These are phyloP conservation scores for Chlamydomonas sp. DNA, from an alignment of 139 green algal species.

Conservation along the genomic window DNA sequence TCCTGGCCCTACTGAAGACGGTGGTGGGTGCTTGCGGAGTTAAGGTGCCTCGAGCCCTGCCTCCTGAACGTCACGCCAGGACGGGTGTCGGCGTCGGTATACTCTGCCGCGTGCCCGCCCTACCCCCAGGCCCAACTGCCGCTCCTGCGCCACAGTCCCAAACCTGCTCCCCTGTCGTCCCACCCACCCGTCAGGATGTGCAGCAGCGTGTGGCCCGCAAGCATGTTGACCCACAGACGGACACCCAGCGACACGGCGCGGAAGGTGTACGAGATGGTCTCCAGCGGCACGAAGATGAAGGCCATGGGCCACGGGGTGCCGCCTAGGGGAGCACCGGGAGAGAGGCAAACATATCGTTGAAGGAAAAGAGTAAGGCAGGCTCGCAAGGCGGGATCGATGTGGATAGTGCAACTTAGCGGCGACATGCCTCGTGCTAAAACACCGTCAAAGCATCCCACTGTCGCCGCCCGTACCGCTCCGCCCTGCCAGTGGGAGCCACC, in stretches of 20 bases:
- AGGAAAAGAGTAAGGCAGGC: background rate
- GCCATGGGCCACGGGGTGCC: constrained; percentile 65
- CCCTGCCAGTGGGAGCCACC: no score
- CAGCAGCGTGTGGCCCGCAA: constrained; percentile 63
- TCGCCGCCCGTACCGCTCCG: no score
- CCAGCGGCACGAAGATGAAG: constrained; percentile 64
- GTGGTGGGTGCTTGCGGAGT: no score
- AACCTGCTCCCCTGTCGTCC: no score
- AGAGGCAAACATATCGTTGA: background rate
- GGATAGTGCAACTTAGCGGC: no score
- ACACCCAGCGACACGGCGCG: constrained; percentile 60
- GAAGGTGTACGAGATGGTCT: constrained; percentile 66
- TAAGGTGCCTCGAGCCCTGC: no score
- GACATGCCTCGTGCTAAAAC: no score
- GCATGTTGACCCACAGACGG: constrained; percentile 66
- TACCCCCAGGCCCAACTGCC: background rate
- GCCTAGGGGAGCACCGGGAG: constrained; percentile 15
- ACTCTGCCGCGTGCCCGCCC: no score
- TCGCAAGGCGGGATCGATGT: background rate
- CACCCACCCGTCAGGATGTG: constrained; percentile 61
- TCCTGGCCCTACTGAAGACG: no score
- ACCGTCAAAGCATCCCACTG: no score
- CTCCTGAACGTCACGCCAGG: no score
- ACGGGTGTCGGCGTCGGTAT: no score
- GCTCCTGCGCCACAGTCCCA: background rate